Conservation (phyloP, 352 stramenopile genomes). For the Phytophthora sp. region DNA sequence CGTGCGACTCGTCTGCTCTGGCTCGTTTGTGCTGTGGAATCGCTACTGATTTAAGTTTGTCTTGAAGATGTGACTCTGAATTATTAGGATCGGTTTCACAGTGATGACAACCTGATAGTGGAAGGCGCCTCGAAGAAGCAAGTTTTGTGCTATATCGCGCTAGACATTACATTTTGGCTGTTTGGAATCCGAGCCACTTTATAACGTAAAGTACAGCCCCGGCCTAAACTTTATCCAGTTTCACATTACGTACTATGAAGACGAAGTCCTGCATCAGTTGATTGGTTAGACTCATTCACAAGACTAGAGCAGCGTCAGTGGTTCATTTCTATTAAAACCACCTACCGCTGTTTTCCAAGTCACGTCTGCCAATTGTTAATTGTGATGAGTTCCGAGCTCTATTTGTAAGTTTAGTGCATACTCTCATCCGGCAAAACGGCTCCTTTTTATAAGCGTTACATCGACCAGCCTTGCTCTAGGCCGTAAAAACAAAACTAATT, state of each 20-base stretch:
- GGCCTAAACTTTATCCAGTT: slow-evolving; percentile 10
- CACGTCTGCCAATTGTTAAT: slow-evolving; percentile 11
- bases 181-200: background rate
- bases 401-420: slow-evolving; percentile 6
- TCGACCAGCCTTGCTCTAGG: too few relatives aligned
- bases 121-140: background rate
- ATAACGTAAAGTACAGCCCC: background rate
- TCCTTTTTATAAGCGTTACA: background rate
- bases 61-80: background rate
- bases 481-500: too few relatives aligned
- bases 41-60: too few relatives aligned
- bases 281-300: slow-evolving; percentile 1
- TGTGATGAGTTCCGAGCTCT: slow-evolving; percentile 7
- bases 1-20: too few relatives aligned
- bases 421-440: slow-evolving; percentile 4
- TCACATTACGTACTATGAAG: slow-evolving; percentile 12
- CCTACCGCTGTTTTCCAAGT: slow-evolving; percentile 6
- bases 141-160: slow-evolving; percentile 1
- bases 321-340: slow-evolving; percentile 6
- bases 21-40: too few relatives aligned
- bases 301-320: background rate
- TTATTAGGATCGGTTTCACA: background rate
- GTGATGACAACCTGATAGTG: background rate
- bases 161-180: slow-evolving; percentile 2
- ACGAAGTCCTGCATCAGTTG: background rate